A percentile compares a stretch with the other conserved stretches of the same genome.
phyloP scores from a whole-genome alignment of 2,329 filamentous ascomycete genomes.

The Hymenoscyphus salicellus region DNA sequence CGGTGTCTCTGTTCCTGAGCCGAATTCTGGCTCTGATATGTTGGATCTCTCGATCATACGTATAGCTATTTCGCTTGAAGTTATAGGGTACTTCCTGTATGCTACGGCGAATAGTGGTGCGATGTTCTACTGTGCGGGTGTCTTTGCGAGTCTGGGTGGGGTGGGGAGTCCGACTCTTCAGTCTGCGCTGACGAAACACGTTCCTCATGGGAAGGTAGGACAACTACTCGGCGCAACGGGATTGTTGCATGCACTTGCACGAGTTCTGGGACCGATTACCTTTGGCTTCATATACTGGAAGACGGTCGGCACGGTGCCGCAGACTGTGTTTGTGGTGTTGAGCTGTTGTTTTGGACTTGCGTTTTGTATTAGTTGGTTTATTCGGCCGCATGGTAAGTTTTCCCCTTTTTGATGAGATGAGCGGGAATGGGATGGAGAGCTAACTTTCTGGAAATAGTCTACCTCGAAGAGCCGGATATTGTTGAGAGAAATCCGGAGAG shows the following conservation, averaged over 20 bases:
- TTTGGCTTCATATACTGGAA: constrained; percentile 84
- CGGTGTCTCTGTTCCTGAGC: constrained; percentile 46
- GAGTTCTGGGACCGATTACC: constrained; percentile 74
- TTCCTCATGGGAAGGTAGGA: constrained; percentile 76
- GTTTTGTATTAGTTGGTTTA: constrained; percentile 64
- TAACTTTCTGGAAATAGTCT: constrained; percentile 9
- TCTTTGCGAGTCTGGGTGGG: constrained; percentile 74
- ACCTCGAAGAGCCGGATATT: constrained; percentile 8
- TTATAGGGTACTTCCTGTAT: constrained; percentile 74
- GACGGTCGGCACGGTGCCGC: constrained; percentile 74
- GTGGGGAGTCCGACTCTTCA: constrained; percentile 83
- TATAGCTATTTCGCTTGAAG: constrained; percentile 70
- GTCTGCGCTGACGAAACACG: constrained; percentile 83
- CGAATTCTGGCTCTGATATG: constrained; percentile 61
- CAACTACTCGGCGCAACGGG: constrained; percentile 87
- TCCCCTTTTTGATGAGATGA: not conserved
- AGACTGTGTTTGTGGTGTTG: constrained; percentile 79
- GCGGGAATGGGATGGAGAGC: not conserved
- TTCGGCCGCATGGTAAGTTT: constrained; percentile 70
- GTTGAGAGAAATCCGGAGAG: constrained; percentile 4
- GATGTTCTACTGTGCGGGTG: constrained; percentile 68
- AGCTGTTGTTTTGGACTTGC: constrained; percentile 63
- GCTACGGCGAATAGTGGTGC: constrained; percentile 58
- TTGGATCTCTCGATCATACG: constrained; percentile 79
- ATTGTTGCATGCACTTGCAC: constrained; percentile 75